A percentile compares a stretch with the other conserved stretches of the same genome.
phyloP scores from a whole-genome alignment of 768 basidiomycete species.

The Neoboletus magnificus region DNA sequence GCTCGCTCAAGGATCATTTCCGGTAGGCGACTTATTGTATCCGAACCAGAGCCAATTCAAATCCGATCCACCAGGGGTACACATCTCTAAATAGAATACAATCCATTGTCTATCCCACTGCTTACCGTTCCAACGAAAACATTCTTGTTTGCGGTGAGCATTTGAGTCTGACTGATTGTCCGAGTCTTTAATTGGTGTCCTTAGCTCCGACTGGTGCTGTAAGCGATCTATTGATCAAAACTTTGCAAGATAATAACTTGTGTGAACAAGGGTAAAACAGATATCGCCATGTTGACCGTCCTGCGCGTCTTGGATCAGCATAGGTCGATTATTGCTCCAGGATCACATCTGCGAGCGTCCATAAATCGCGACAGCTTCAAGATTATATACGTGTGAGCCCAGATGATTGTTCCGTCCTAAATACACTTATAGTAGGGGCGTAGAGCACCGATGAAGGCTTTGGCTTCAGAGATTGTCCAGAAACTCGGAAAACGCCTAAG shows the following conservation, averaged over 20 bases:
- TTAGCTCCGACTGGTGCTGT: conserved; percentile 97
- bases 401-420: background rate
- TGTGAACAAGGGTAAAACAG: conserved; percentile 86
- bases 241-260: conserved; percentile 3
- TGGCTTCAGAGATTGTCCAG: conserved; percentile 92
- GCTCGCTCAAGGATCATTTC: conserved; percentile 78
- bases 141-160: conserved; percentile 61
- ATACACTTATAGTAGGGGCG: background rate
- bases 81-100: conserved; percentile 87
- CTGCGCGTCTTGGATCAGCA: conserved; percentile 85
- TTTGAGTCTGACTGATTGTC: background rate
- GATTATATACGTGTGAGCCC: conserved; percentile 88
- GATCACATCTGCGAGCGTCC: conserved; percentile 38
- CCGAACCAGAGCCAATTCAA: background rate
- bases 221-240: conserved; percentile 29
- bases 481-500: conserved; percentile 87
- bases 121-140: conserved; percentile 95
- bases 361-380: conserved; percentile 81
- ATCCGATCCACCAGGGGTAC: conserved; percentile 60
- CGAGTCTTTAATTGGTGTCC: background rate
- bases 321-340: conserved; percentile 31
- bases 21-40: conserved; percentile 45
- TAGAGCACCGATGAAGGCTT: conserved; percentile 97
- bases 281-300: conserved; percentile 92
- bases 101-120: conserved; percentile 90